These are phyloP conservation scores for Leishmania martiniquensis DNA, from an alignment of 208 protist genomes.

Conservation along the genomic window DNA sequence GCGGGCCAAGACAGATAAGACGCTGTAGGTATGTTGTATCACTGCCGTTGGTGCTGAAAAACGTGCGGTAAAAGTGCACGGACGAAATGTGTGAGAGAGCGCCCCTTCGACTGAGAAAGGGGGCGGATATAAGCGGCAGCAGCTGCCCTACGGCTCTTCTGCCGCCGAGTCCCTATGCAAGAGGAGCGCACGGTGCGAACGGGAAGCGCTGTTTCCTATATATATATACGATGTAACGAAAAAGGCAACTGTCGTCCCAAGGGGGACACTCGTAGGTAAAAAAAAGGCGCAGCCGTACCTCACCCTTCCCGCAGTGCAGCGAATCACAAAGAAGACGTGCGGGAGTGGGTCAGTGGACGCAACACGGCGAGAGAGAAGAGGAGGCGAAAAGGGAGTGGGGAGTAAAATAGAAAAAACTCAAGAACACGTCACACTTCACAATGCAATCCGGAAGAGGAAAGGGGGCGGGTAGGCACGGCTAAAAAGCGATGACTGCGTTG, in stretches of 20 bases:
- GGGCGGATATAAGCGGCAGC: neutral
- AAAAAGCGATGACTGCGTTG: neutral
- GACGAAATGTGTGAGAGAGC: neutral
- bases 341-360: neutral
- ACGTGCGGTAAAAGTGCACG: neutral
- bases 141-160: neutral
- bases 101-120: neutral
- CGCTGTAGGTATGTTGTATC: neutral
- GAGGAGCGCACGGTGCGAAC: neutral
- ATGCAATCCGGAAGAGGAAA: neutral
- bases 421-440: neutral
- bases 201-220: neutral
- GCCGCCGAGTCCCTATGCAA: neutral
- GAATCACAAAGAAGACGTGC: neutral
- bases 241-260: neutral
- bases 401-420: neutral
- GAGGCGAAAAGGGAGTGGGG: constrained; percentile 2
- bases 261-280: neutral
- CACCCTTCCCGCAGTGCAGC: neutral
- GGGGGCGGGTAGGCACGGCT: neutral
- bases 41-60: neutral
- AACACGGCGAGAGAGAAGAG: too few relatives aligned
- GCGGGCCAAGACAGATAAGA: neutral
- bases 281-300: neutral
- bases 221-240: too few relatives aligned